These are phyloP conservation scores for Aspergillus novofumigatus DNA, from an alignment of 2,329 filamentous ascomycete genomes.

Conservation along the genomic window DNA sequence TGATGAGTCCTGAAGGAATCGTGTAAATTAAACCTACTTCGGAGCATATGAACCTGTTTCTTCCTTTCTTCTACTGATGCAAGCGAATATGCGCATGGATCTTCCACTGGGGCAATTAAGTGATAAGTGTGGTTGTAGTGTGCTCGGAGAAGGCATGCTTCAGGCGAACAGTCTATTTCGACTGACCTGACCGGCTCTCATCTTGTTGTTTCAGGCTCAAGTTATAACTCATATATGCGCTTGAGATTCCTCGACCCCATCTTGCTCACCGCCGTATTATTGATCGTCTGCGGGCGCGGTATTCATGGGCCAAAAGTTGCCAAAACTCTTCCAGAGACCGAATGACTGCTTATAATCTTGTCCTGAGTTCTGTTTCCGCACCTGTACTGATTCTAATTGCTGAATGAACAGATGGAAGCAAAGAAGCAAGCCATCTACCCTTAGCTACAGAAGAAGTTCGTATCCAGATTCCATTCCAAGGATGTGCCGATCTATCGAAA, in stretches of 20 bases:
- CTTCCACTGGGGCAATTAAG: not conserved
- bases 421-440: not conserved
- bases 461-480: not conserved
- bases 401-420: not conserved
- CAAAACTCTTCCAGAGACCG: too few species aligned
- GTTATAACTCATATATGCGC: not conserved
- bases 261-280: too few species aligned
- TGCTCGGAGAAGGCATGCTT: not conserved
- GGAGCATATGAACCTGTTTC: slow-evolving; percentile 21
- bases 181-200: not conserved
- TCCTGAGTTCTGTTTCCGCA: too few species aligned
- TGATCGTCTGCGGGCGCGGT: too few species aligned
- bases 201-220: not conserved
- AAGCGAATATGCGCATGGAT: not conserved
- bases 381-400: not conserved
- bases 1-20: slow-evolving; percentile 22
- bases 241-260: too few species aligned
- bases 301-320: too few species aligned
- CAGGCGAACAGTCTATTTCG: not conserved
- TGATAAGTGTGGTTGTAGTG: not conserved
- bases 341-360: too few species aligned
- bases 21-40: slow-evolving; percentile 28
- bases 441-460: not conserved
- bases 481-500: not conserved
- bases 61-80: slow-evolving; percentile 4